phyloP scores from a whole-genome alignment of 225 moss, liverwort and hornwort genomes.

The Climacium dendroides region DNA sequence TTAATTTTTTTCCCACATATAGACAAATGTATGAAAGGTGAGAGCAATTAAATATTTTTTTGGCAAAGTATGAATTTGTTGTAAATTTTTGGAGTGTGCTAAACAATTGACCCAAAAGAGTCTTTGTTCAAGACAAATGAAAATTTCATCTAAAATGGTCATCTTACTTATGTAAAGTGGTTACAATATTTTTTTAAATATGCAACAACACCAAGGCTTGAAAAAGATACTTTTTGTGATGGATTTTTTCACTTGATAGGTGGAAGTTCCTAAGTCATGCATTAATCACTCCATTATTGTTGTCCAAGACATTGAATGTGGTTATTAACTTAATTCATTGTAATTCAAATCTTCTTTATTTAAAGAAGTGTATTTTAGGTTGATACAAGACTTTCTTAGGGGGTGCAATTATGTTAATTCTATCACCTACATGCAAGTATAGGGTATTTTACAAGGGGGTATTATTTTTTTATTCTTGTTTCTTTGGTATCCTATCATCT shows the following conservation, averaged over 20 bases:
- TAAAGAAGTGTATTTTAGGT: neutral
- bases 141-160: neutral
- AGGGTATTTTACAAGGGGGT: neutral
- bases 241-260: neutral
- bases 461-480: neutral
- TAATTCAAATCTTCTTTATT: neutral
- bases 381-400: neutral
- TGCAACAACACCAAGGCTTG: neutral
- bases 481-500: neutral
- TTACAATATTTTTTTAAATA: neutral
- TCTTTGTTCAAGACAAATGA: neutral
- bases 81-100: too few species aligned
- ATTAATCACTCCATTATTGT: neutral
- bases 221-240: neutral
- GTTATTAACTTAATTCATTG: neutral
- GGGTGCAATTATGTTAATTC: neutral
- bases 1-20: too few species aligned
- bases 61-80: too few species aligned
- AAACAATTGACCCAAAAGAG: neutral
- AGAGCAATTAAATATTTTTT: too few species aligned
- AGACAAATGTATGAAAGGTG: neutral
- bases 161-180: rapidly evolving
- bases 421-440: rapidly evolving
- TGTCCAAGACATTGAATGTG: neutral
- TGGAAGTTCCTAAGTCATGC: neutral